Conservation (phyloP, 805 yeast genomes). For the Yarrowia alimentaria region DNA sequence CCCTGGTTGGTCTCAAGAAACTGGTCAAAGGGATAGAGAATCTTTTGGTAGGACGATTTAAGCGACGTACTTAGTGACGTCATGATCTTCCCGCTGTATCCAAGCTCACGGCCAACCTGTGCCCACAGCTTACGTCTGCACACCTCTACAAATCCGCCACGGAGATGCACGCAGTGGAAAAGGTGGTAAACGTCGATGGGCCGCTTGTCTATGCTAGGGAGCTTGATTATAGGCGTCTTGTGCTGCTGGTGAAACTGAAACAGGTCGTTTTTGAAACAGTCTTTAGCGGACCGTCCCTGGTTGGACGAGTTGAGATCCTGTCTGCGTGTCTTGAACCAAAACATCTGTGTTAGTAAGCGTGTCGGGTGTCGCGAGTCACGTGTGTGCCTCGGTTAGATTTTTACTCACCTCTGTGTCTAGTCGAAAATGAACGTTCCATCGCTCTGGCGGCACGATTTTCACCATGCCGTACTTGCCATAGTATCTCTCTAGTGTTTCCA, state of each 20-base stretch:
- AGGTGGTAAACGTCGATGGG: constrained; percentile 63
- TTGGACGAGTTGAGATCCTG: constrained; percentile 48
- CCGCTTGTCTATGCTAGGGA: constrained; percentile 67
- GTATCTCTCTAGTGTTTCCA: constrained; percentile 49
- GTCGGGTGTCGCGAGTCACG: no score
- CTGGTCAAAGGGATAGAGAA: constrained; percentile 38
- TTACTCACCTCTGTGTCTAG: constrained; percentile 44
- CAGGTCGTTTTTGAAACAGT: constrained; percentile 50
- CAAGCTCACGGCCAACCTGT: constrained; percentile 76
- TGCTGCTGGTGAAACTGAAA: constrained; percentile 44
- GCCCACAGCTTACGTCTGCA: constrained; percentile 73
- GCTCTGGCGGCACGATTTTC: constrained; percentile 58
- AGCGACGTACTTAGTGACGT: constrained; percentile 68
- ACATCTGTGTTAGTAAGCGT: constrained; percentile 28
- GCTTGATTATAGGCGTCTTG: constrained; percentile 42
- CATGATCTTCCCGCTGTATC: constrained; percentile 69
- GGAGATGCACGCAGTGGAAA: constrained; percentile 53
- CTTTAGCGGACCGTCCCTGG: constrained; percentile 45
- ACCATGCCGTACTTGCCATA: constrained; percentile 67
- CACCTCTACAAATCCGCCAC: constrained; percentile 70
- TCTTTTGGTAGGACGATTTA: constrained; percentile 55
- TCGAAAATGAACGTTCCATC: constrained; percentile 43
- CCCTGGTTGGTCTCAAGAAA: constrained; percentile 28
- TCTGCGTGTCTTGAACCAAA: constrained; percentile 52
- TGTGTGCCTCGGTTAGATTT: no score